phyloP scores from a whole-genome alignment of 2,329 filamentous ascomycete species.

The Monosporascus ibericus region DNA sequence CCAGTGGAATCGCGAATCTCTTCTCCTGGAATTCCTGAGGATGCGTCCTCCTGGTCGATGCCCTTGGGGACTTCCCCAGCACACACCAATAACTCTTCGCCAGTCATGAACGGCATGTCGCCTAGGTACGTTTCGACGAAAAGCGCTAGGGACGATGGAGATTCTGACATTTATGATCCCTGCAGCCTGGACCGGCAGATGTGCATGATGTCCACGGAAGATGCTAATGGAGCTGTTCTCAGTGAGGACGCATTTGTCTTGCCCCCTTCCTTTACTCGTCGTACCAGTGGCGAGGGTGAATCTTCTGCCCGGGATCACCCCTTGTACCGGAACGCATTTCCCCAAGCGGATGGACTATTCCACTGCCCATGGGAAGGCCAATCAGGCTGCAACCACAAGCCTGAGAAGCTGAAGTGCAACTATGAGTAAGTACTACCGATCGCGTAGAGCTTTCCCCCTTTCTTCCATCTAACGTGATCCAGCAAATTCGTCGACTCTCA shows the following conservation, averaged over 20 bases:
- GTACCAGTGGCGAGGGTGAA: slow-evolving; percentile 47
- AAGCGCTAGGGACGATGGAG: neutral
- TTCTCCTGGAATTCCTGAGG: slow-evolving; percentile 43
- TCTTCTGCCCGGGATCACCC: slow-evolving; percentile 56
- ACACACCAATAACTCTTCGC: slow-evolving; percentile 43
- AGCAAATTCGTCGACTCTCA: slow-evolving; percentile 98
- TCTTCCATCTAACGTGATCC: slow-evolving; percentile 13
- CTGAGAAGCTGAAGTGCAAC: slow-evolving; percentile 97
- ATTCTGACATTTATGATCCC: slow-evolving; percentile 25
- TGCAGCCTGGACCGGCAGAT: slow-evolving; percentile 34
- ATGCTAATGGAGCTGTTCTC: slow-evolving; percentile 30
- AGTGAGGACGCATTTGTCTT: slow-evolving; percentile 32
- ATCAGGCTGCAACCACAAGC: slow-evolving; percentile 72
- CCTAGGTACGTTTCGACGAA: slow-evolving; percentile 42
- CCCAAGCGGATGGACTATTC: slow-evolving; percentile 72
- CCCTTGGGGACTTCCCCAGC: slow-evolving; percentile 35
- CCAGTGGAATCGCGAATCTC: slow-evolving; percentile 46
- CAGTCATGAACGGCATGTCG: slow-evolving; percentile 43
- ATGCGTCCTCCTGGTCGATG: slow-evolving; percentile 42
- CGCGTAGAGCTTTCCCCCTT: neutral
- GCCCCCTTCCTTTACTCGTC: slow-evolving; percentile 39
- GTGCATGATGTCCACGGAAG: slow-evolving; percentile 31
- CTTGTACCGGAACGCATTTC: slow-evolving; percentile 62
- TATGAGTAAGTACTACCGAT: slow-evolving; percentile 71
- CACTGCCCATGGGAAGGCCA: slow-evolving; percentile 84